These are phyloP conservation scores for Petunia secreta DNA, from an alignment of 257 asterid species.

Conservation along the genomic window DNA sequence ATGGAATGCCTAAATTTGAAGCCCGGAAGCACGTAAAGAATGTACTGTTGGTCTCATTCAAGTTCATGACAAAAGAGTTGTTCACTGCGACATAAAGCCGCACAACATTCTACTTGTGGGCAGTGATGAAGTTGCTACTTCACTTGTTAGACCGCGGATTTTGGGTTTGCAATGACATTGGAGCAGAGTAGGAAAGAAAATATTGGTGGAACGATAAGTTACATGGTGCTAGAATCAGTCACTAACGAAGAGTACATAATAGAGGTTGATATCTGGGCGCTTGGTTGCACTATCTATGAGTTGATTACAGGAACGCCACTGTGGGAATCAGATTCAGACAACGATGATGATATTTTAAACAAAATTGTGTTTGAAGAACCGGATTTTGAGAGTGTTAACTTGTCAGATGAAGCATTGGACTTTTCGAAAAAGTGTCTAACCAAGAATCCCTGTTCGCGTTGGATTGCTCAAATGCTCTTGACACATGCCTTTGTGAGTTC, in stretches of 20 bases:
- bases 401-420: slow-evolving; percentile 22
- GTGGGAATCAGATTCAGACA: neutral
- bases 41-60: neutral
- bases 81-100: slow-evolving; percentile 32
- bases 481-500: slow-evolving; percentile 13
- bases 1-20: neutral
- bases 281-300: slow-evolving; percentile 30
- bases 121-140: neutral
- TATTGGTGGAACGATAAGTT: neutral
- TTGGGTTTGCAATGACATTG: neutral
- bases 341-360: neutral
- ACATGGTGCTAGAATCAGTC: slow-evolving; percentile 30
- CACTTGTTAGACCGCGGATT: neutral
- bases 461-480: slow-evolving; percentile 7
- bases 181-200: neutral
- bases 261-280: slow-evolving; percentile 29
- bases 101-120: slow-evolving; percentile 22
- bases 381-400: neutral
- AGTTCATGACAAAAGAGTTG: neutral
- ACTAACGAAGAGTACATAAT: neutral
- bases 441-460: slow-evolving; percentile 8
- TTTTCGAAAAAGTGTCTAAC: slow-evolving; percentile 24
- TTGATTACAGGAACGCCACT: slow-evolving; percentile 21
- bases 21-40: neutral
- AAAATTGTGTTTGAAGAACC: neutral